Conservation (phyloP, 169 alveolate species). For the Haemoproteus tartakovskyi region DNA sequence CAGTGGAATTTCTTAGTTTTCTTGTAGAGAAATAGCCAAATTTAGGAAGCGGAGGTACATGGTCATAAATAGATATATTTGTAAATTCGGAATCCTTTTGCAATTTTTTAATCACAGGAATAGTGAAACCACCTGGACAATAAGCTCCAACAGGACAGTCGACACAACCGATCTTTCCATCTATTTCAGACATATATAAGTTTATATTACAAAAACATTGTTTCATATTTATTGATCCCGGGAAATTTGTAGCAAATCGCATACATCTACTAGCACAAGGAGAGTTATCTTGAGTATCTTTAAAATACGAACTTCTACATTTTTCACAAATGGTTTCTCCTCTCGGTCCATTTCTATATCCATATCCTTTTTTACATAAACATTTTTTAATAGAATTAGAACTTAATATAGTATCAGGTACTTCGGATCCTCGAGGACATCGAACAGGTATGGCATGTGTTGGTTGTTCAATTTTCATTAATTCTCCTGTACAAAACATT, state of each 20-base stretch:
- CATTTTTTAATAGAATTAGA: too few species aligned
- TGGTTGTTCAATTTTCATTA: too few species aligned
- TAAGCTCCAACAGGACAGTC: conserved; percentile 73
- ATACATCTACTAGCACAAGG: conserved; percentile 77
- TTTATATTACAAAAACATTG: conserved; percentile 79
- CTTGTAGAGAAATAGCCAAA: conserved; percentile 61
- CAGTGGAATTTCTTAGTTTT: too few species aligned
- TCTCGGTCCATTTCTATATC: too few species aligned
- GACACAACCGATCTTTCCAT: conserved; percentile 63
- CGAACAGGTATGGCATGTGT: too few species aligned
- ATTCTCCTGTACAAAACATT: too few species aligned
- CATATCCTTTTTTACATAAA: too few species aligned
- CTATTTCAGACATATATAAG: conserved; percentile 71
- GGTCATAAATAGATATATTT: conserved; percentile 45
- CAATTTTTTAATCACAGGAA: conserved; percentile 60
- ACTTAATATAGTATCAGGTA: too few species aligned
- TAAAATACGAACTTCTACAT: conserved; percentile 77
- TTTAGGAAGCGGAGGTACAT: conserved; percentile 46
- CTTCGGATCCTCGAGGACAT: too few species aligned
- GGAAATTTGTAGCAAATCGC: conserved; percentile 77
- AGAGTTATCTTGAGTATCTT: conserved; percentile 79
- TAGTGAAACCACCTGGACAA: conserved; percentile 76
- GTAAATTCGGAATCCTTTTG: conserved; percentile 50
- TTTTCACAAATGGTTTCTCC: too few species aligned
- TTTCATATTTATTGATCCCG: conserved; percentile 74